Conservation (phyloP, 768 basidiomycete species). For the Boletus coccyginus region DNA sequence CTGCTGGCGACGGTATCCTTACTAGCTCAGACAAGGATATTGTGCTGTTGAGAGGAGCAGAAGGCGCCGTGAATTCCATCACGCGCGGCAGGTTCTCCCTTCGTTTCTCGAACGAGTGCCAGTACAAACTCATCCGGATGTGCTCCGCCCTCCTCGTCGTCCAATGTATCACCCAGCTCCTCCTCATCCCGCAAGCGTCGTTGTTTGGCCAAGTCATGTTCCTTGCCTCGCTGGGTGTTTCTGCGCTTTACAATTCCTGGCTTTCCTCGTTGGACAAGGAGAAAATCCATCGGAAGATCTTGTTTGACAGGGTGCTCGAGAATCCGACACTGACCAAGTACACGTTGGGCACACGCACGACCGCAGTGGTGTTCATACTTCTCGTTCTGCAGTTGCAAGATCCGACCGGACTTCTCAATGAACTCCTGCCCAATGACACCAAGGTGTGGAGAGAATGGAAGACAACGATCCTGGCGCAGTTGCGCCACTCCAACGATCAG, state of each 20-base stretch:
- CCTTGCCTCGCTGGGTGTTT: conserved; percentile 23
- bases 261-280: conserved; percentile 33
- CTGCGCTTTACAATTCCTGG: conserved; percentile 23
- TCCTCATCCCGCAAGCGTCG: conserved; percentile 28
- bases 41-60: conserved; percentile 26
- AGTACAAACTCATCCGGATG: conserved; percentile 13
- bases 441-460: conserved; percentile 23
- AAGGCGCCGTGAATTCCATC: conserved; percentile 28
- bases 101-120: conserved; percentile 11
- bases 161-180: conserved; percentile 28
- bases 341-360: conserved; percentile 14
- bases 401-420: conserved; percentile 9
- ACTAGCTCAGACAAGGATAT: conserved; percentile 13
- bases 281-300: conserved; percentile 10
- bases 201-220: conserved; percentile 33
- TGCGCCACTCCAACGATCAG: neutral
- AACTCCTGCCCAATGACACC: conserved; percentile 20
- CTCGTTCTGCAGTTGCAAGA: conserved; percentile 11
- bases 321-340: conserved; percentile 16
- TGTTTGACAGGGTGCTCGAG: conserved; percentile 11
- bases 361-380: conserved; percentile 15
- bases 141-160: conserved; percentile 21
- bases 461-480: conserved; percentile 1
- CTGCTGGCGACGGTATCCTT: conserved; percentile 31
- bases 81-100: conserved; percentile 29